These are phyloP conservation scores for Lipomyces spencermartinsiae DNA, from an alignment of 805 yeast species.

Conservation along the genomic window DNA sequence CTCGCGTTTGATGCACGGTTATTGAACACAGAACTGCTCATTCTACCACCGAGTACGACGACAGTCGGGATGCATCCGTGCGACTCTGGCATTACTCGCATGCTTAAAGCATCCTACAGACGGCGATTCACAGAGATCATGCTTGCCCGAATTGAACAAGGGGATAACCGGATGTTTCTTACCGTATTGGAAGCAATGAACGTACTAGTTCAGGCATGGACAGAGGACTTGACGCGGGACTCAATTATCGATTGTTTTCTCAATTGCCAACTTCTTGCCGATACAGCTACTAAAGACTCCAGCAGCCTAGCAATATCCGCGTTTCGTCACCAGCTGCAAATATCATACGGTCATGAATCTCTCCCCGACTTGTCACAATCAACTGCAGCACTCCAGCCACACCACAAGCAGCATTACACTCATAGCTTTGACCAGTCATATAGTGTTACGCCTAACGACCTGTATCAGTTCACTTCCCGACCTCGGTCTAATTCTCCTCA, in stretches of 20 bases:
- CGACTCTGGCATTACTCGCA: slow-evolving; percentile 27
- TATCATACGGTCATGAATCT: not conserved
- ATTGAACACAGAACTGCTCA: slow-evolving; percentile 25
- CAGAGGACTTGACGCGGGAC: slow-evolving; percentile 27
- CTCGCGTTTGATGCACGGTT: slow-evolving; percentile 16
- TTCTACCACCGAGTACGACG: slow-evolving; percentile 27
- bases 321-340: slow-evolving; percentile 14
- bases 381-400: not conserved
- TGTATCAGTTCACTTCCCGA: not conserved
- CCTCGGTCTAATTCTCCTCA: not conserved
- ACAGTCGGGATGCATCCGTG: slow-evolving; percentile 25
- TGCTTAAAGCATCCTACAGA: slow-evolving; percentile 30
- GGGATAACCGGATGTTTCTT: slow-evolving; percentile 15
- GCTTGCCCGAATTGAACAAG: slow-evolving; percentile 21
- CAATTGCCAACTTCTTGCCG: slow-evolving; percentile 11
- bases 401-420: not conserved
- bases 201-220: slow-evolving; percentile 31
- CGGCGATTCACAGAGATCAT: slow-evolving; percentile 31
- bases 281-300: not conserved
- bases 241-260: slow-evolving; percentile 24
- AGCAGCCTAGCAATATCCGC: not conserved
- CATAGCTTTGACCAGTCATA: not conserved
- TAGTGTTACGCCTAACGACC: slow-evolving; percentile 4
- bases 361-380: not conserved
- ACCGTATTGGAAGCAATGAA: slow-evolving; percentile 32